Evolutionary conservation across 306 rosid genomes (phyloP), one percentile per base, ranked within the genome.

Genomic region (Pterocarpus santalinus): DNA sequence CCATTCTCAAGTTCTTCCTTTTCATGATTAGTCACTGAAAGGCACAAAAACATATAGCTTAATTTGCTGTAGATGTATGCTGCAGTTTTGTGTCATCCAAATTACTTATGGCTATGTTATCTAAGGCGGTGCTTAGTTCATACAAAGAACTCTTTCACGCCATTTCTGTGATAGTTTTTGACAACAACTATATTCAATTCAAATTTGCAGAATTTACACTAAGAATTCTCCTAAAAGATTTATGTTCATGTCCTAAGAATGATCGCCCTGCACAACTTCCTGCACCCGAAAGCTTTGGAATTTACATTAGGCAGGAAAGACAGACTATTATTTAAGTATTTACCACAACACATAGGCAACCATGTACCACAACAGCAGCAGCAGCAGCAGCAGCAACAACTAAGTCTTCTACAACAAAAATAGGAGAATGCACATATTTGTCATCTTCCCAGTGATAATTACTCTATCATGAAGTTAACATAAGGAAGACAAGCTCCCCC

Each of bases 401-500:
- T 22, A 22, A 22, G 28, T 1, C 28, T 22, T 22, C 28, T 1
- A 22, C 28, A 38, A 17, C 9, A 65, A 13, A 77, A 32, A 51
- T 38, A 76, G 53, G 73, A 76, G 36, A 35, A 65, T 69, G 68
- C 13, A 78, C 69, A 55, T 39, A 66, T 10, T 51, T n/a, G 65
- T 47, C 60, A 72, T 66, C 75, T 80, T 72, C 66, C 72, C 66
- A 67, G 56, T 55, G 80, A 80, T 85, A 76, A 73, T 80, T 81
- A 70, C 84, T 76, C 76, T 85, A 83, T 72, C 76, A 73, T 83
- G 66, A 36, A 80, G 74, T 78, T 76, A 78, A 72, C 88, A 73
- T 68, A 85, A 65, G 75, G 75, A 83, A 67, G 58, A 84, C 82
- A 85, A 73, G 80, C 77, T 79, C 73, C 85, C 86, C 81, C 81